phyloP scores from a whole-genome alignment of 768 basidiomycete species.

The Lactarius sanguifluus region DNA sequence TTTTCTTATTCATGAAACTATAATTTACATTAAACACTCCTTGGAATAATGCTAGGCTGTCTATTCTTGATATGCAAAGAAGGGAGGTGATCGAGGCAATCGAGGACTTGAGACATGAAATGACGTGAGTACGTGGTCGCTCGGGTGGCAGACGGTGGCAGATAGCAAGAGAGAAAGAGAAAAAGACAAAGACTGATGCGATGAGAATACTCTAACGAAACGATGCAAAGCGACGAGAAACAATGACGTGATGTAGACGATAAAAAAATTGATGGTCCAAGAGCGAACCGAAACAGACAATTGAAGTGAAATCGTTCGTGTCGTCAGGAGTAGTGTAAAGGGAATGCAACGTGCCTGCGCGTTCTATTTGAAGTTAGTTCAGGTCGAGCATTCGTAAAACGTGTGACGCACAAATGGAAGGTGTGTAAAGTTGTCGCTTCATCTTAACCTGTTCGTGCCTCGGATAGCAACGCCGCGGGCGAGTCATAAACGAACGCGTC shows the following conservation, averaged over 20 bases:
- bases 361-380: background rate
- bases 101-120: slow-evolving; percentile 15
- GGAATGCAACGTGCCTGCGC: background rate
- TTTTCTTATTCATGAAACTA: slow-evolving; percentile 4
- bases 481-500: slow-evolving; percentile 42
- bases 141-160: background rate
- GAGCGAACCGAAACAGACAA: background rate
- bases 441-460: slow-evolving; percentile 11
- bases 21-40: slow-evolving; percentile 22
- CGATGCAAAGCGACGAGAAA: slow-evolving; percentile 5
- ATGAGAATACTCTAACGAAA: slow-evolving; percentile 1
- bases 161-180: background rate
- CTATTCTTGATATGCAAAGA: slow-evolving; percentile 2
- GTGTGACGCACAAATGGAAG: slow-evolving; percentile 1
- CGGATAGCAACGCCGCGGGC: slow-evolving; percentile 25
- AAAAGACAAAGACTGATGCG: background rate
- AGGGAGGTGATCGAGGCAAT: slow-evolving; percentile 11
- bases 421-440: background rate
- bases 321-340: slow-evolving; percentile 2
- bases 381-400: background rate
- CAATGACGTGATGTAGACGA: background rate
- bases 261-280: background rate
- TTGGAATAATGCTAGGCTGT: slow-evolving; percentile 4
- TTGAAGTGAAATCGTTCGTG: slow-evolving; percentile 9
- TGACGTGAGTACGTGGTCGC: slow-evolving; percentile 5